phyloP scores from a whole-genome alignment of 257 asterid species.

The Ajuga chamaepitys region DNA sequence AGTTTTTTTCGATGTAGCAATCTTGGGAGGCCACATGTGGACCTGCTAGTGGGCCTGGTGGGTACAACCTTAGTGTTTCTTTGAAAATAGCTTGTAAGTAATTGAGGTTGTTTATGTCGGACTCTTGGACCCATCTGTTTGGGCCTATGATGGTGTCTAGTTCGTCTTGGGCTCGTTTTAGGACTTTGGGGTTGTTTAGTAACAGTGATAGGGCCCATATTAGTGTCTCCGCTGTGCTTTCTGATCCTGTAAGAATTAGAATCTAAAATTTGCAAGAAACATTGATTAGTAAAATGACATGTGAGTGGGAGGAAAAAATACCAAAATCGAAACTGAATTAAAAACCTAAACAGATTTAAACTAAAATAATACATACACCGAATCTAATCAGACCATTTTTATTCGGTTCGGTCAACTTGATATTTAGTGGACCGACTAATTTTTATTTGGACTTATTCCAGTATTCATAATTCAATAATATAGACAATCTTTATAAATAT shows the following conservation, averaged over 20 bases:
- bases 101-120: conserved; percentile 36
- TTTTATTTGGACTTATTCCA: no score
- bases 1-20: conserved; percentile 20
- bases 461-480: no score
- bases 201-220: conserved; percentile 51
- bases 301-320: no score
- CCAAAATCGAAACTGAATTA: no score
- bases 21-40: conserved; percentile 45
- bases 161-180: conserved; percentile 36
- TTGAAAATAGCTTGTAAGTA: conserved; percentile 44
- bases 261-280: no score
- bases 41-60: conserved; percentile 55
- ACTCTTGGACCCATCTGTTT: conserved; percentile 38
- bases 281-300: no score
- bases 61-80: conserved; percentile 53
- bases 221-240: conserved; percentile 46
- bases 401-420: no score
- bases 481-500: no score
- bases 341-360: no score
- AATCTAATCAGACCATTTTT: no score
- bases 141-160: conserved; percentile 30
- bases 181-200: conserved; percentile 22
- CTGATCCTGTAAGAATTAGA: conserved; percentile 43
- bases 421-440: no score
- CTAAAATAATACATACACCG: no score